These are phyloP conservation scores for Acmispon strigosus DNA, from an alignment of 306 rosid species.

Conservation along the genomic window DNA sequence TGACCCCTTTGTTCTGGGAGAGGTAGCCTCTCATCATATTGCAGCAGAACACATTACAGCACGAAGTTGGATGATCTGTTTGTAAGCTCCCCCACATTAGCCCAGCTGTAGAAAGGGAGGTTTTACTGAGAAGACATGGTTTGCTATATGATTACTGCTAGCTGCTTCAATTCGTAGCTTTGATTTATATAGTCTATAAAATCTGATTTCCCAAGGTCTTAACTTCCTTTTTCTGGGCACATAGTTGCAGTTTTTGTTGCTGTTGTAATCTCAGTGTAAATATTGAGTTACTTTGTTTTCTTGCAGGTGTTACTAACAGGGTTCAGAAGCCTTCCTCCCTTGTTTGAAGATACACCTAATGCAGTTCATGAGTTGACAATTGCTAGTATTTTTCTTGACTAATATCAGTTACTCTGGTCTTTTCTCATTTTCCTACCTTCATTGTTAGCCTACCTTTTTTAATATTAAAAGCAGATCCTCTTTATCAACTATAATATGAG, in stretches of 20 bases:
- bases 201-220: background rate
- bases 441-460: background rate
- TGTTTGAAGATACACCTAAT: conserved; percentile 69
- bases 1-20: too few relatives aligned
- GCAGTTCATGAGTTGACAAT: conserved; percentile 65
- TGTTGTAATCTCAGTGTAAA: background rate
- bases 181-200: background rate
- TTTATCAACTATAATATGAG: background rate
- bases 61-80: conserved; percentile 1
- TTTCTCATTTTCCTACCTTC: background rate
- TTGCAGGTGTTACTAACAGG: conserved; percentile 67
- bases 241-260: background rate
- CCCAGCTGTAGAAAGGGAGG: background rate
- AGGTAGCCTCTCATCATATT: too few relatives aligned
- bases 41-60: background rate
- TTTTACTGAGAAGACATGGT: background rate
- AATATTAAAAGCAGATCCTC: background rate
- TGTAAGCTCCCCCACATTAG: background rate
- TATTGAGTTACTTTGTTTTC: background rate
- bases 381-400: conserved; percentile 63
- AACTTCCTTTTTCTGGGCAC: background rate
- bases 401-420: background rate
- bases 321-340: conserved; percentile 91
- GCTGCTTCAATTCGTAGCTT: background rate
- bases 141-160: background rate